Evolutionary conservation across 2,329 filamentous ascomycete species (phyloP), one percentile per base, ranked within the genome.

Genomic region (Gyromitra esculenta): DNA sequence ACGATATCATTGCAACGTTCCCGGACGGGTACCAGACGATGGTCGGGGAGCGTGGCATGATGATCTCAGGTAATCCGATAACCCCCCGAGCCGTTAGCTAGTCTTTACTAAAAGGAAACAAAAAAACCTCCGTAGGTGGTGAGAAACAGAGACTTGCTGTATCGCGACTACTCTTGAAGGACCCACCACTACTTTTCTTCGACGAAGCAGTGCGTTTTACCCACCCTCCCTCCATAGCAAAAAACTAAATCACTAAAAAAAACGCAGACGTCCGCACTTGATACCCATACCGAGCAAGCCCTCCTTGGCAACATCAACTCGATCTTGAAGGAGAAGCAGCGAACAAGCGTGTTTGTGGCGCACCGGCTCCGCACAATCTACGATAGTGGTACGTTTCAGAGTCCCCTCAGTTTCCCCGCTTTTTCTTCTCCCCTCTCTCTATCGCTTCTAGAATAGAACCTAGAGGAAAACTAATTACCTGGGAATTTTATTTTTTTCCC

Each of bases 291-390:
- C 0, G 95, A 97, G 84, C 92, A 96, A 84, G 91, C 92, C 0
- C 87, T 98, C 64, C 90, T 98, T 86, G 87, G 91, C 77, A 97
- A 97, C 82, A 97, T 98, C 83, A 97, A 97, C 83, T 91, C 91
- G 79, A 96, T 98, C 68, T 85, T 98, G 69, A 91, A 91, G 80
- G 94, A 97, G 81, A 97, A 97, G 85, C 86, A 87, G 1, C 89
- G 94, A 73, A 98, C 96, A 0, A 97, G 94, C 80, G 92, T 99
- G 0, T 98, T 98, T 82, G 92, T 99, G 4, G 96, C 96, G 5
- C 96, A 98, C 83, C 89, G 96, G 18, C 85, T 99, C 76, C 89
- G 95, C 67, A 98, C 96, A 0, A 97, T 99, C 79, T 97, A 92
- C 81, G 96, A 98, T 81, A 92, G 92, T 50, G 80, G 87, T 79